Evolutionary conservation across 768 basidiomycete species (phyloP).

Genomic region (Boletus sp.): DNA sequence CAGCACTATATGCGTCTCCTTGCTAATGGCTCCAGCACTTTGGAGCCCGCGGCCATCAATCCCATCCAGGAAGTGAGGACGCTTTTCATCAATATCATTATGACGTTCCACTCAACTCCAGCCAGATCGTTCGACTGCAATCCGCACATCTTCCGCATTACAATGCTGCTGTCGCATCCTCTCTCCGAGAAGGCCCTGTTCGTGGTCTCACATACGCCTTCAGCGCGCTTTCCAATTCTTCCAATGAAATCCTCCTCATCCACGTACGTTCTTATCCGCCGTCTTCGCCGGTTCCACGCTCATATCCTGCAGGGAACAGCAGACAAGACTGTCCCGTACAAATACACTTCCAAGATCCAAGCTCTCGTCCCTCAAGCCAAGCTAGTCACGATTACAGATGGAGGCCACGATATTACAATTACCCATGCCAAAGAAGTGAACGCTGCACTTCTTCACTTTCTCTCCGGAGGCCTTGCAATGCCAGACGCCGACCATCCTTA

Average conservation of each 20-base stretch:
- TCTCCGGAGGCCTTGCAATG: conserved; percentile 12
- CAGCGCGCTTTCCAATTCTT: conserved; percentile 44
- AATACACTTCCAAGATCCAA: conserved; percentile 32
- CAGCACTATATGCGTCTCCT: conserved; percentile 55
- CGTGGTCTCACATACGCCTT: conserved; percentile 60
- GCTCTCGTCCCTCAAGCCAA: conserved; percentile 28
- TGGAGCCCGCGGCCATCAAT: conserved; percentile 22
- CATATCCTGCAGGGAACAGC: conserved; percentile 29
- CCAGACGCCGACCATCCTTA: not conserved
- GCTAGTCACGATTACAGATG: conserved; percentile 30
- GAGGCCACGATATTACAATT: conserved; percentile 32
- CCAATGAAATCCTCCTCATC: conserved; percentile 56
- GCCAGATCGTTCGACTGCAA: conserved; percentile 70
- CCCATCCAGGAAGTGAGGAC: conserved; percentile 44
- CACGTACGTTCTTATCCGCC: conserved; percentile 44
- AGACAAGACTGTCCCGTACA: conserved; percentile 34
- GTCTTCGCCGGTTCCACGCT: not conserved
- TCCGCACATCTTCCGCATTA: conserved; percentile 74
- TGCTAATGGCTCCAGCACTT: conserved; percentile 34
- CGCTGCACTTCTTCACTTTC: conserved; percentile 27
- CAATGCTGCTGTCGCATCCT: conserved; percentile 75
- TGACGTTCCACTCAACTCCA: not conserved
- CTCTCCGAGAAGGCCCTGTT: conserved; percentile 68
- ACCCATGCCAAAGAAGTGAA: conserved; percentile 34
- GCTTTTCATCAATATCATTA: not conserved